phyloP scores from a whole-genome alignment of 768 basidiomycete species.

The Steccherinum ochraceum region DNA sequence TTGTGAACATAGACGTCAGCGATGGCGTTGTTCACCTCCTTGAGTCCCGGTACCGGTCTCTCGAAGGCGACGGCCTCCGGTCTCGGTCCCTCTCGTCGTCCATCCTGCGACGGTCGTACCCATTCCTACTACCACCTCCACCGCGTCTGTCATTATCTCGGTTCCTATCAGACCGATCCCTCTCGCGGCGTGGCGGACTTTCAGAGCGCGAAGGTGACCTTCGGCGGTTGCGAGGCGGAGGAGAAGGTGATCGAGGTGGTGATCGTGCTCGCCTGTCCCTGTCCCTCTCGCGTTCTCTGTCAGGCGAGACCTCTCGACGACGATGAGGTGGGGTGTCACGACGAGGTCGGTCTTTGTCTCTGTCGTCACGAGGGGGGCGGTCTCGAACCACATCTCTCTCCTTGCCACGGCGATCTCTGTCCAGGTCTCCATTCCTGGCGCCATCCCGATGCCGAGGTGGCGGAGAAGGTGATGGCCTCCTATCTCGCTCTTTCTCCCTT shows the following conservation, averaged over 20 bases:
- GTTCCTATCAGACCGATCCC: neutral
- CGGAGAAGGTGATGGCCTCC: conserved; percentile 15
- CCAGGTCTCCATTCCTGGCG: conserved; percentile 10
- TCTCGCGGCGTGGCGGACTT: conserved; percentile 5
- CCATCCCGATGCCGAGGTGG: conserved; percentile 10
- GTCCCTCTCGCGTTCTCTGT: conserved; percentile 5
- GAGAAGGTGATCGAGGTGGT: conserved; percentile 15
- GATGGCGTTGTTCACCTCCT: neutral
- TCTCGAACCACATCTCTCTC: conserved; percentile 10
- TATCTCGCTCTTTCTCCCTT: neutral
- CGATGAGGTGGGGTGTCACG: conserved; percentile 17
- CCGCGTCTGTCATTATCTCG: conserved; percentile 6
- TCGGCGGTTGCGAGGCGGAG: conserved; percentile 13
- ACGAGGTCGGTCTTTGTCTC: conserved; percentile 19
- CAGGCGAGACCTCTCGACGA: conserved; percentile 14
- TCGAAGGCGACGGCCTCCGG: neutral
- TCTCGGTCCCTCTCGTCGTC: conserved; percentile 3
- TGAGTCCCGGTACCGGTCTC: neutral
- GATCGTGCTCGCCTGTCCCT: conserved; percentile 13
- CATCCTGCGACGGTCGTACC: conserved; percentile 3
- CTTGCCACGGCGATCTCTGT: conserved; percentile 7
- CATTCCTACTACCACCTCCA: conserved; percentile 1
- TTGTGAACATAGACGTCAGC: no score
- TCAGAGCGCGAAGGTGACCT: conserved; percentile 8
- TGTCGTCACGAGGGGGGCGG: conserved; percentile 12